Evolutionary conservation across 345 rosid species (phyloP), one percentile per base, ranked within the genome.

Genomic region (Passiflora organensis): DNA sequence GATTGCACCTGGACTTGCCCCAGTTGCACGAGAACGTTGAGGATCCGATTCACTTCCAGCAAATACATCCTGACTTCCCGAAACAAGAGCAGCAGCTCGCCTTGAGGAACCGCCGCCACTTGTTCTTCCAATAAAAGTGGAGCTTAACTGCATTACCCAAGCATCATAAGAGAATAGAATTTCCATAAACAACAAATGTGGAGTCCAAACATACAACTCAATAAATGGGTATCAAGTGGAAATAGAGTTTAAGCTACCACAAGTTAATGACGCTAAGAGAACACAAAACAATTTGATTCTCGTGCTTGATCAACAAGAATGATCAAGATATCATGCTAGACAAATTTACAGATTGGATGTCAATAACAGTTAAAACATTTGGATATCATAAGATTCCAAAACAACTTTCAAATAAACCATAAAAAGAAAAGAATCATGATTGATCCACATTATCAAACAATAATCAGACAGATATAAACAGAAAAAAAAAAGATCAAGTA

Each of bases 31-130:
- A 47, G 71, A 38, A 3, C 72, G 82, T 53, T 80, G 86, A 10
- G 76, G 72, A 55, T 86, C 96, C 18, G 67, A 14, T 28, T 82
- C 89, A 36, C 78, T 76, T 43, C 89, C 91, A 14, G 53, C 69
- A 64, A 77, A 72, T 10, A 81, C 80, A 59, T 82, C 86, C 8
- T 83, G 89, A 51, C 90, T 76, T 58, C 80, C 45, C 41, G 80
- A 76, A 72, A 73, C 75, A n/a, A n/a, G n/a, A 59, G 69, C 78
- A 39, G 71, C 80, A 36, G 75, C 73, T 62, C 78, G 79, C 57
- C 87, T 77, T 11, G 82, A 56, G 0, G 85, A 78, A 60, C 91
- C 34, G 34, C 34, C 34, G 34, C 34, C 94, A 56, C 82, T 77
- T 23, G 95, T 51, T 23, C 84, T 82, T 52, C 85, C 90, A 22